Conservation (phyloP, 108 stramenopile species). For the Nitzschia sp. region DNA sequence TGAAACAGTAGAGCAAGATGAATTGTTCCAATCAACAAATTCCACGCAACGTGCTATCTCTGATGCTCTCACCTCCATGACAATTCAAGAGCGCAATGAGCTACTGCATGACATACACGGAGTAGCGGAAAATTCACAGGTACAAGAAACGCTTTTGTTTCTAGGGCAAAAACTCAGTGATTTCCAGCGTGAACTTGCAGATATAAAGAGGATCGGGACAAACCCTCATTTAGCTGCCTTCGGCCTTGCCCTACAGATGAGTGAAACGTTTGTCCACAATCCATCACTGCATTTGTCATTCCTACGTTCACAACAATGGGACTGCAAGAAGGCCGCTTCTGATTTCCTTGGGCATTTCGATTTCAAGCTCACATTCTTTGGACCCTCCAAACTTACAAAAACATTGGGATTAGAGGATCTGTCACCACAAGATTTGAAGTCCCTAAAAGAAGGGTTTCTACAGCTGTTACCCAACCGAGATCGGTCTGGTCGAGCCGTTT, state of each 20-base stretch:
- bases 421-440: conserved; percentile 25
- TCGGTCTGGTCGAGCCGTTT: conserved; percentile 10
- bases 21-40: too few species aligned
- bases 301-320: conserved; percentile 34
- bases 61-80: not conserved
- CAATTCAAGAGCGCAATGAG: conserved; percentile 9
- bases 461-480: conserved; percentile 18
- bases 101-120: conserved; percentile 15
- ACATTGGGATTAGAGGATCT: conserved; percentile 27
- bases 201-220: too few species aligned
- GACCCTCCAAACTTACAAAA: conserved; percentile 23
- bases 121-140: not conserved
- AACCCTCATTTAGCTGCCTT: too few species aligned
- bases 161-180: too few species aligned
- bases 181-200: too few species aligned
- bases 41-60: too few species aligned
- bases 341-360: conserved; percentile 37
- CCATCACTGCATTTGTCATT: conserved; percentile 31
- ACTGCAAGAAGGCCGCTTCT: conserved; percentile 24
- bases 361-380: conserved; percentile 37
- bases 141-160: too few species aligned
- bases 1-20: too few species aligned
- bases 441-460: conserved; percentile 7
- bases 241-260: conserved; percentile 8
- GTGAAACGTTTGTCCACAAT: conserved; percentile 21